phyloP scores from a whole-genome alignment of 768 basidiomycete genomes.

The Agaricus blazei region DNA sequence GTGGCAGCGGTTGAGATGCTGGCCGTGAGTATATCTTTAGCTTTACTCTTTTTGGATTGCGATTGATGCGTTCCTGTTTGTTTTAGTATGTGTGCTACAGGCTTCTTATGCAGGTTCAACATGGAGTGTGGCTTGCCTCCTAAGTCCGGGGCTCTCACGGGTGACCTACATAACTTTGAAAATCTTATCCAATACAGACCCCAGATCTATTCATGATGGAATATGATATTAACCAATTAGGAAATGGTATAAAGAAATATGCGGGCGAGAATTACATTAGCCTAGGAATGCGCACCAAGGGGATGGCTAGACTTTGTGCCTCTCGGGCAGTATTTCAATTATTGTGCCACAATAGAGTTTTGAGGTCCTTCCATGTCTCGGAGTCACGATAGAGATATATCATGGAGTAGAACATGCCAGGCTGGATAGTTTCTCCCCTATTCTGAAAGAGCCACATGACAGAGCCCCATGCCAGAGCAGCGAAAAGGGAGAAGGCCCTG shows the following conservation, averaged over 20 bases:
- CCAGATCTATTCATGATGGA: background rate
- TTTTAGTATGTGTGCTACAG: conserved; percentile 60
- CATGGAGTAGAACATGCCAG: conserved; percentile 97
- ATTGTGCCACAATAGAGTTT: conserved; percentile 91
- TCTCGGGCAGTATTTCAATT: conserved; percentile 33
- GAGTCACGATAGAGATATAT: conserved; percentile 93
- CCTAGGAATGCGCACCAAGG: conserved; percentile 1
- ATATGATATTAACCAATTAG: conserved; percentile 6
- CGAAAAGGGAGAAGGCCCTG: conserved; percentile 79
- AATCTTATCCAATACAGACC: background rate
- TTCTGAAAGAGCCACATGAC: conserved; percentile 97
- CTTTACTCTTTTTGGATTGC: conserved; percentile 3
- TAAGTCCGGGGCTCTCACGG: conserved; percentile 5
- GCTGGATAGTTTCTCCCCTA: conserved; percentile 85
- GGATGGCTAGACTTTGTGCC: background rate
- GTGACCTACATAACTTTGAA: background rate
- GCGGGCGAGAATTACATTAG: too few species aligned
- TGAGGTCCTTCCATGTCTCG: conserved; percentile 76
- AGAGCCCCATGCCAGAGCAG: conserved; percentile 87
- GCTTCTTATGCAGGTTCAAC: conserved; percentile 46
- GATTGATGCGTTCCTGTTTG: conserved; percentile 10
- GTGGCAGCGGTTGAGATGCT: conserved; percentile 67
- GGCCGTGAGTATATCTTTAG: conserved; percentile 34
- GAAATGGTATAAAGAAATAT: conserved; percentile 12
- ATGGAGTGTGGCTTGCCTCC: conserved; percentile 29